Base-by-base conservation (phyloP, 352 stramenopile species). In the Phytophthora boehmeriae region DNA sequence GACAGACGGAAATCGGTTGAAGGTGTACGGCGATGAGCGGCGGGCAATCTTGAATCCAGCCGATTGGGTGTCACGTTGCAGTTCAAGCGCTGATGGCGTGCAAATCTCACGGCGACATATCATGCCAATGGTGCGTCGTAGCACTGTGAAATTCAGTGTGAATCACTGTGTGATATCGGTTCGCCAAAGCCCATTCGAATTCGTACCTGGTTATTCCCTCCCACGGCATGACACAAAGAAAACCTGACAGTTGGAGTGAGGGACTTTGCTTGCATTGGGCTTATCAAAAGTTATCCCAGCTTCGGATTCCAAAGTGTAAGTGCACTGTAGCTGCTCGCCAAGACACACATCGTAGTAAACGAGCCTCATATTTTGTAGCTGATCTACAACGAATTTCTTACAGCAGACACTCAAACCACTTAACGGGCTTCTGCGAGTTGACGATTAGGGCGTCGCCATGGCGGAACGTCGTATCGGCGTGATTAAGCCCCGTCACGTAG, bases 381-480 rank as follows among this genome's bases (percentile, higher is more conserved):
- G 25, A 30, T 6, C 3, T 44, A 23, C 49, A 43, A 23, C 16
- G 38, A 17, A 17, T 25, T 17, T 41, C 16, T 11, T 80, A 83
- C 4, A 88, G 58, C 45, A 80, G 23, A 55, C 75, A 89, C 42
- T 85, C 63, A 45, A 89, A 82, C 75, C 76, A 89, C 51, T 81
- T 82, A 19, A 82, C 54, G 0, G 76, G 79, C 53, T 82, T 87
- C 55, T 81, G 59, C 25, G 75, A 47, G 6, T 71, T 62, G 11
- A 73, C 38, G n/a, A 71, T 60, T 14, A 66, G 61, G 0, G 67
- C 61, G 41, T 87, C 79, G 13, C 75, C 67, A 43, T 82, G 66
- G 30, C 63, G 62, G 50, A 86, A 80, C 14, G 73, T 53, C 14
- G 64, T 80, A 41, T 86, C 79, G 2, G 66, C 56, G 49, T 89